Percentiles rank a stretch among this genome's conserved stretches.
These are phyloP conservation scores for Scutellaria barbata DNA, from an alignment of 257 asterid genomes.

Conservation along the genomic window DNA sequence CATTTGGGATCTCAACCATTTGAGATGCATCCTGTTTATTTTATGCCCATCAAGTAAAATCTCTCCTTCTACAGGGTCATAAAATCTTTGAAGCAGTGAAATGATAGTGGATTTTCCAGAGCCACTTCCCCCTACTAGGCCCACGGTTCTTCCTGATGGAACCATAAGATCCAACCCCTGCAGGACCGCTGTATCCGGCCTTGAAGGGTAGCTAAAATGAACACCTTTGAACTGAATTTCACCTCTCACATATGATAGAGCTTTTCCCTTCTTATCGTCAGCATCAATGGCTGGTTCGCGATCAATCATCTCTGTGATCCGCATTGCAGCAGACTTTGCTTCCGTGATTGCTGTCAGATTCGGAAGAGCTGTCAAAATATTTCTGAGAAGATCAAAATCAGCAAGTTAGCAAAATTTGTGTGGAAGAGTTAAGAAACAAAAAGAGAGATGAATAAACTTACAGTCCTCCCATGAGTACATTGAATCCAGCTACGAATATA, in stretches of 20 bases:
- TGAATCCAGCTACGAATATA: conserved; percentile 82
- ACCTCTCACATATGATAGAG: conserved; percentile 77
- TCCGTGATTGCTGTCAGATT: conserved; percentile 81
- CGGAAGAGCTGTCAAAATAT: conserved; percentile 75
- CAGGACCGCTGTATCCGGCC: conserved; percentile 61
- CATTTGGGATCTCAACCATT: conserved; percentile 81
- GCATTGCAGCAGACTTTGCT: conserved; percentile 70
- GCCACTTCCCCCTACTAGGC: conserved; percentile 82
- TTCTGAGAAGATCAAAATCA: conserved; percentile 44
- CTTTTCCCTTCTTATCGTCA: conserved; percentile 81
- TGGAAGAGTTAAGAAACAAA: background rate
- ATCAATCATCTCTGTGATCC: conserved; percentile 79
- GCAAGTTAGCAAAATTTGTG: background rate
- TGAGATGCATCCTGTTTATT: conserved; percentile 71
- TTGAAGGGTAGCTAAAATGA: conserved; percentile 73
- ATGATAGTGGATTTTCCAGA: conserved; percentile 79
- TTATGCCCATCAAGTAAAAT: conserved; percentile 71
- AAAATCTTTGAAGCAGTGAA: conserved; percentile 69
- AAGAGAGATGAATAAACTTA: conserved; percentile 35
- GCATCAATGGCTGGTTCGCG: conserved; percentile 61
- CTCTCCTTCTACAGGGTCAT: conserved; percentile 79
- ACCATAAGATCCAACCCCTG: conserved; percentile 63
- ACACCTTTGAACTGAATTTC: conserved; percentile 71
- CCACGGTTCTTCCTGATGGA: conserved; percentile 68
- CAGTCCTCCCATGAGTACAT: conserved; percentile 88